These are phyloP conservation scores for Picea abies DNA, from an alignment of 83 land plant genomes.

Conservation along the genomic window DNA sequence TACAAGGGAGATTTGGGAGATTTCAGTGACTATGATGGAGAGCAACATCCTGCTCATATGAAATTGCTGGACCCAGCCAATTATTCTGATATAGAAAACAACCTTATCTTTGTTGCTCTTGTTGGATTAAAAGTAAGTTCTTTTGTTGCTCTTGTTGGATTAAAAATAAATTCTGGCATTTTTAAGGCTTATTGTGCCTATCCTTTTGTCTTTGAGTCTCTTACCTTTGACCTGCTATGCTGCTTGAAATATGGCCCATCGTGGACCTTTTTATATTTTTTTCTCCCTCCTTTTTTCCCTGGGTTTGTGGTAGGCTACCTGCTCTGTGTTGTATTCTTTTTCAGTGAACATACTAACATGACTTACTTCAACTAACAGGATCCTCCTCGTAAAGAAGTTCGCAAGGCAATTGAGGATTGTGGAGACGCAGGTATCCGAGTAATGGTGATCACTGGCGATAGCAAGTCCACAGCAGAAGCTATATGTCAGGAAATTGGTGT, in stretches of 20 bases:
- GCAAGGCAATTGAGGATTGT: slow-evolving; percentile 47
- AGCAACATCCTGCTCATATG: slow-evolving; percentile 78
- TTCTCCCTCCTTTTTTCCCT: not conserved
- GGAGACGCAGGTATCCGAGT: slow-evolving; percentile 53
- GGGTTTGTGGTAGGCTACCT: not conserved
- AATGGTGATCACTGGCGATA: slow-evolving; percentile 64
- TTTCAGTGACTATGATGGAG: slow-evolving; percentile 50
- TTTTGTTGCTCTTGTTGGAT: slow-evolving; percentile 71
- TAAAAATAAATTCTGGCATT: slow-evolving; percentile 65
- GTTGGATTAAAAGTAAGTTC: slow-evolving; percentile 80
- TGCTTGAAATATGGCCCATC: too few species aligned
- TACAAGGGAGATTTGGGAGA: slow-evolving; percentile 83
- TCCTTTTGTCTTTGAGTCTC: too few species aligned
- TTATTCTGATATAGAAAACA: slow-evolving; percentile 72
- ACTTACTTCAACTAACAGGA: slow-evolving; percentile 29
- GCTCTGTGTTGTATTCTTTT: not conserved
- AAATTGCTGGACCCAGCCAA: slow-evolving; percentile 74
- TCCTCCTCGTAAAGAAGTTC: slow-evolving; percentile 55
- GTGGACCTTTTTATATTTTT: not conserved
- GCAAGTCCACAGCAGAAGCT: slow-evolving; percentile 60
- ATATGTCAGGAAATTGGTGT: slow-evolving; percentile 57
- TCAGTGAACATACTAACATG: not conserved
- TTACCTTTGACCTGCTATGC: too few species aligned
- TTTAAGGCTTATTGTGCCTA: not conserved
- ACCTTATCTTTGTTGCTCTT: slow-evolving; percentile 83